Percentiles rank a stretch among this genome's conserved stretches.
These are phyloP conservation scores for Penicillium aurantiogriseum DNA, from an alignment of 2,329 filamentous ascomycete species.

Conservation along the genomic window DNA sequence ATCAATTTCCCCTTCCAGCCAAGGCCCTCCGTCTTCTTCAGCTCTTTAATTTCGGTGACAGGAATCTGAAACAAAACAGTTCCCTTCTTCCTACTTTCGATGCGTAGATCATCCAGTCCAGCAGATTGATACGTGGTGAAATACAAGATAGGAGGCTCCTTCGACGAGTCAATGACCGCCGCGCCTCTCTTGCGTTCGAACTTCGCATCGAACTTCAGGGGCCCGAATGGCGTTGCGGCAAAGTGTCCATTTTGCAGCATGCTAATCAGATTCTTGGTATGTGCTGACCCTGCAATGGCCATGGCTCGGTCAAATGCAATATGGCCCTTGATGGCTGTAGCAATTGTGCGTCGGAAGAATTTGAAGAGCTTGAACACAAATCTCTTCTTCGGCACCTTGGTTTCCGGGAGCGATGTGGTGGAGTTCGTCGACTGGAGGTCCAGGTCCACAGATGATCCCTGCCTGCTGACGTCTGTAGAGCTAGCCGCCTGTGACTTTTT, in stretches of 20 bases:
- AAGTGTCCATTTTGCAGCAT: conserved; percentile 57
- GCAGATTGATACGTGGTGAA: conserved; percentile 52
- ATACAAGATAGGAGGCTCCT: conserved; percentile 51
- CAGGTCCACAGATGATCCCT: conserved; percentile 33
- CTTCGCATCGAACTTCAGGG: conserved; percentile 72
- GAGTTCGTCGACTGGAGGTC: conserved; percentile 1
- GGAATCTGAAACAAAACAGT: conserved; percentile 67
- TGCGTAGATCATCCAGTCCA: conserved; percentile 44
- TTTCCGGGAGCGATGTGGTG: conserved; percentile 1
- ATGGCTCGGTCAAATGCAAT: conserved; percentile 71
- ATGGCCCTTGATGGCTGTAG: conserved; percentile 68
- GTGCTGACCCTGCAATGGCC: conserved; percentile 60
- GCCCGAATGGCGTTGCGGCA: conserved; percentile 55
- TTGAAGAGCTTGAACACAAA: conserved; percentile 54
- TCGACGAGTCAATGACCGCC: conserved; percentile 58
- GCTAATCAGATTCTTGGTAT: conserved; percentile 70
- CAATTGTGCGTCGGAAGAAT: conserved; percentile 68
- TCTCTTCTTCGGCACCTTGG: conserved; percentile 34
- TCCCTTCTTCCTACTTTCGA: conserved; percentile 52
- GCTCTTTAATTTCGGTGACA: conserved; percentile 67
- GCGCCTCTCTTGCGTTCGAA: conserved; percentile 70
- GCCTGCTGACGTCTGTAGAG: conserved; percentile 50
- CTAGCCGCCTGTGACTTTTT: conserved; percentile 51
- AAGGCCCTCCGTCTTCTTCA: conserved; percentile 76
- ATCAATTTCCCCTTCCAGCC: conserved; percentile 84